These are phyloP conservation scores for Diatrype stigma DNA, from an alignment of 2,329 filamentous ascomycete genomes.

Conservation along the genomic window DNA sequence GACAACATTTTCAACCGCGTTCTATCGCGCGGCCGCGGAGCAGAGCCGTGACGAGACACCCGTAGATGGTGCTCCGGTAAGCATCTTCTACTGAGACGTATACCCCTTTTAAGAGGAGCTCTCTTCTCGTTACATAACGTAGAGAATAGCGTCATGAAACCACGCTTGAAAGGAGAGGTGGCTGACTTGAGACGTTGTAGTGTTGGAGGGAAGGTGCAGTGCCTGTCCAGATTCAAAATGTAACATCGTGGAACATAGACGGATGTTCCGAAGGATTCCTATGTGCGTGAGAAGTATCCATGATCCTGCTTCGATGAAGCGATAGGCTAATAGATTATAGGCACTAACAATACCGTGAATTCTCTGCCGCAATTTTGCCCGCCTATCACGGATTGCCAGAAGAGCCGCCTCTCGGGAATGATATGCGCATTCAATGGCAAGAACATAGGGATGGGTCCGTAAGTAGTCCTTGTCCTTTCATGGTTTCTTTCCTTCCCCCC, in stretches of 20 bases:
- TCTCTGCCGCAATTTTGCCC: constrained; percentile 42
- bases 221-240: constrained; percentile 36
- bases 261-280: constrained; percentile 40
- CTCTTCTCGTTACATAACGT: too few species aligned
- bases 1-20: constrained; percentile 37
- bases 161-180: background rate
- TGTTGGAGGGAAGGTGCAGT: constrained; percentile 36
- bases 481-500: background rate
- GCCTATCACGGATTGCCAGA: constrained; percentile 33
- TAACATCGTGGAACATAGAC: constrained; percentile 29
- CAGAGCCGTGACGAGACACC: constrained; percentile 23
- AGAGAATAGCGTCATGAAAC: too few species aligned
- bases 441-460: constrained; percentile 38
- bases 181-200: background rate
- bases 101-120: background rate
- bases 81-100: background rate
- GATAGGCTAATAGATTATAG: constrained; percentile 19
- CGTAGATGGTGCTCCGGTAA: constrained; percentile 30
- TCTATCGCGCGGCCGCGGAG: constrained; percentile 30
- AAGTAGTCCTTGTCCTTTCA: background rate
- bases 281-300: constrained; percentile 27
- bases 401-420: constrained; percentile 29
- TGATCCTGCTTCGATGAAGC: too few species aligned
- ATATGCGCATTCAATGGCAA: constrained; percentile 28
- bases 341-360: constrained; percentile 41